Evolutionary conservation across 805 yeast genomes (phyloP).

Genomic region (Candida tallmaniae): DNA sequence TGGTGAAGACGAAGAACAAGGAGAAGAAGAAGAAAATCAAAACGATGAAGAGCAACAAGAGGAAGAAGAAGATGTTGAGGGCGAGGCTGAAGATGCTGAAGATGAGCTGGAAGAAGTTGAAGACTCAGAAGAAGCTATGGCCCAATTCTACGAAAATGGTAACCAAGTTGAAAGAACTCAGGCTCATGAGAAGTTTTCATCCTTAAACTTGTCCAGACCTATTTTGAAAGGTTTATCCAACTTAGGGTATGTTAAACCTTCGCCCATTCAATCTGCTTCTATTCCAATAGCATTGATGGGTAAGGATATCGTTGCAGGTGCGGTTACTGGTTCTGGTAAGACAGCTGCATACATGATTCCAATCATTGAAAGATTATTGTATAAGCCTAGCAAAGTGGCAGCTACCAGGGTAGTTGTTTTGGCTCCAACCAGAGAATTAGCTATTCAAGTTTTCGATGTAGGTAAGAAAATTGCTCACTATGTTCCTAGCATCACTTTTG

Average conservation of each 20-base stretch:
- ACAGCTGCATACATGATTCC: slow-evolving; percentile 99
- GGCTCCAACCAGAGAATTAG: slow-evolving; percentile 96
- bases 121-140: slow-evolving; percentile 80
- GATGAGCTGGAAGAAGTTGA: slow-evolving; percentile 38
- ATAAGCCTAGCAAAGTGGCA: slow-evolving; percentile 80
- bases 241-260: slow-evolving; percentile 81
- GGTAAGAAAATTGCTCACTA: slow-evolving; percentile 79
- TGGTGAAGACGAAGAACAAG: slow-evolving; percentile 26
- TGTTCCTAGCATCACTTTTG: slow-evolving; percentile 74
- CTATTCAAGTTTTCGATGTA: slow-evolving; percentile 93
- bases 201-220: slow-evolving; percentile 84
- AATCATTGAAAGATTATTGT: slow-evolving; percentile 84
- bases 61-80: slow-evolving; percentile 24
- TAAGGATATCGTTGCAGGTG: slow-evolving; percentile 97
- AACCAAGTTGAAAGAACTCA: slow-evolving; percentile 40
- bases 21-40: slow-evolving; percentile 24
- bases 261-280: slow-evolving; percentile 90
- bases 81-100: slow-evolving; percentile 12
- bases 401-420: slow-evolving; percentile 87
- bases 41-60: slow-evolving; percentile 21
- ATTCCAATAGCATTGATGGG: slow-evolving; percentile 93
- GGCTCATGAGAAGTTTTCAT: slow-evolving; percentile 63
- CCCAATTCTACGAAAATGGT: slow-evolving; percentile 61
- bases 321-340: slow-evolving; percentile 99
- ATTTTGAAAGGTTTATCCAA: slow-evolving; percentile 76